Evolutionary conservation across 1,139 yeast genomes (phyloP).

Genomic region (Arxiozyma slooffiae): DNA sequence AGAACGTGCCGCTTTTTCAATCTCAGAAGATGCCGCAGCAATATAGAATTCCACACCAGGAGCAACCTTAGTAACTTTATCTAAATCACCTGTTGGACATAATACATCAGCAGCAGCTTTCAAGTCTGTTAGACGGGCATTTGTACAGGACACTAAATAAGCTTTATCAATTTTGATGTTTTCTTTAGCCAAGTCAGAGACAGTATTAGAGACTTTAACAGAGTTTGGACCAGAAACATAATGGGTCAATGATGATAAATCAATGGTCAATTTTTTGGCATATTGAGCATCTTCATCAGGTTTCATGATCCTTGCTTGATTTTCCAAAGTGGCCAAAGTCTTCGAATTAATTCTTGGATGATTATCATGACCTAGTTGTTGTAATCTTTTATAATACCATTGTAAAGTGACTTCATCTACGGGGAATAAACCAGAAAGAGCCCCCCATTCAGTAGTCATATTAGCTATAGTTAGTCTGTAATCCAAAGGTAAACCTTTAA

Average conservation of each 20-base stretch:
- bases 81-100: conserved; percentile 24
- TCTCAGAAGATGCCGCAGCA: conserved; percentile 93
- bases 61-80: conserved; percentile 59
- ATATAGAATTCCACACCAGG: conserved; percentile 88
- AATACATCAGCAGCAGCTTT: conserved; percentile 83
- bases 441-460: conserved; percentile 99
- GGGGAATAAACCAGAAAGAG: conserved; percentile 91
- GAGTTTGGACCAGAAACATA: conserved; percentile 94
- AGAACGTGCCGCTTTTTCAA: conserved; percentile 84
- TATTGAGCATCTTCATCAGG: conserved; percentile 75
- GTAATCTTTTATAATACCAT: conserved; percentile 62
- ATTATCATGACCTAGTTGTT: conserved; percentile 45
- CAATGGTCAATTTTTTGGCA: conserved; percentile 78
- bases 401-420: conserved; percentile 68
- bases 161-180: conserved; percentile 83
- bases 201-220: conserved; percentile 77
- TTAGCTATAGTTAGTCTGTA: conserved; percentile 93
- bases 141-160: conserved; percentile 94
- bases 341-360: conserved; percentile 74
- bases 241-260: conserved; percentile 78
- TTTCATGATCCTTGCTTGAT: conserved; percentile 20
- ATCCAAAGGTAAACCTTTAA: conserved; percentile 66
- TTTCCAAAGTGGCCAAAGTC: conserved; percentile 37
- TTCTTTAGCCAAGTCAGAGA: conserved; percentile 62
- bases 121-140: conserved; percentile 84